A percentile compares a stretch with the other conserved stretches of the same genome.
Conservation (phyloP, 1,284 basidiomycete genomes). For the Farysia itapuensis region DNA sequence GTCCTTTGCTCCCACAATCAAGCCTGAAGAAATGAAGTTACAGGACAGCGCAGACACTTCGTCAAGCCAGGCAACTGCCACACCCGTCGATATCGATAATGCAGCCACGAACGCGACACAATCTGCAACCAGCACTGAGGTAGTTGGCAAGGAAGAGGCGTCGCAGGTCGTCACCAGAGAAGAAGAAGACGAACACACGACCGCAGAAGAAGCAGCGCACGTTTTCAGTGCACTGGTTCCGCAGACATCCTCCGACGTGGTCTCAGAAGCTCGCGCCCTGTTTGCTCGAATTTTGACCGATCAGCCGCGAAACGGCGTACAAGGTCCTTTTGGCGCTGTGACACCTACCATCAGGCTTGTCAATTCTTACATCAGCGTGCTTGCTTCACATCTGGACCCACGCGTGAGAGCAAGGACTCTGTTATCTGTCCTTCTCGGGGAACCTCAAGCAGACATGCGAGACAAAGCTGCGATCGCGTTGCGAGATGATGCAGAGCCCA, state of each 20-base stretch:
- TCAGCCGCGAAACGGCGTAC: slow-evolving; percentile 12
- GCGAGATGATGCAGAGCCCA: no score
- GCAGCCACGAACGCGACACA: not conserved
- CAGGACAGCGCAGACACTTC: not conserved
- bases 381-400: slow-evolving; percentile 61
- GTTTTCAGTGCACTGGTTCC: slow-evolving; percentile 66
- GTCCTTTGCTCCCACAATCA: slow-evolving; percentile 67
- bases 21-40: slow-evolving; percentile 8
- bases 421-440: not conserved
- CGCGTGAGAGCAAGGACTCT: not conserved
- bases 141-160: no score
- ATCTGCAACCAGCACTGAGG: not conserved
- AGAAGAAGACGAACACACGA: slow-evolving; percentile 1
- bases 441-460: not conserved
- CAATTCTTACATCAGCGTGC: slow-evolving; percentile 80
- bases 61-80: not conserved
- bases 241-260: slow-evolving; percentile 72
- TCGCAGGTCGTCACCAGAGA: not conserved
- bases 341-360: slow-evolving; percentile 69
- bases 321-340: slow-evolving; percentile 68
- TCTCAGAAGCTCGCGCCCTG: slow-evolving; percentile 72
- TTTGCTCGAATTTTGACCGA: slow-evolving; percentile 73
- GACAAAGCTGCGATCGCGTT: no score
- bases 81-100: not conserved
- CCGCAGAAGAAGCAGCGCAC: slow-evolving; percentile 63